Conservation (phyloP, 2,329 filamentous ascomycete genomes). For the Shiraia sp. region DNA sequence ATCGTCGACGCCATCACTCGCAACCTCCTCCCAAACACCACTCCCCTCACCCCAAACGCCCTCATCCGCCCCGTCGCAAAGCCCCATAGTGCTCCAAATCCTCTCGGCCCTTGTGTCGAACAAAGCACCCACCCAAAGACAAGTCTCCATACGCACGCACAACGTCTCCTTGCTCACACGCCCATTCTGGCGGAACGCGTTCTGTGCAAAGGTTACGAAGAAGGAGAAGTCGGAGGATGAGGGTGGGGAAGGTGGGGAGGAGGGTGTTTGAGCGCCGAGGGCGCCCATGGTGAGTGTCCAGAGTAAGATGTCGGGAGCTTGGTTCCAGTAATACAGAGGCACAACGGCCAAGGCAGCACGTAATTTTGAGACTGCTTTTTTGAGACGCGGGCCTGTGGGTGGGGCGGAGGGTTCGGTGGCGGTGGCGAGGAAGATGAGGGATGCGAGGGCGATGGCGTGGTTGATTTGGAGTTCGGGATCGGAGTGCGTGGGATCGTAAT, state of each 20-base stretch:
- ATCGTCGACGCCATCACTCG: conserved; percentile 7
- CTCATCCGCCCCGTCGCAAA: conserved; percentile 13
- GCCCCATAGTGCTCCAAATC: conserved; percentile 23
- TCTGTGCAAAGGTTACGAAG: conserved; percentile 18
- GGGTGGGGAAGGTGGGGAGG: conserved; percentile 3
- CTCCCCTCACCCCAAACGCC: conserved; percentile 9
- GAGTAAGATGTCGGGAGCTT: conserved; percentile 25
- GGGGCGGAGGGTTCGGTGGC: conserved; percentile 22
- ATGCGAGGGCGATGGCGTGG: conserved; percentile 30
- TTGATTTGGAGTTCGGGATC: conserved; percentile 15
- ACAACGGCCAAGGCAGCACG: conserved; percentile 16
- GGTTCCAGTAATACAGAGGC: conserved; percentile 22
- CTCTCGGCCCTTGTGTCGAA: conserved; percentile 21
- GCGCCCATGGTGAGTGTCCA: conserved; percentile 38
- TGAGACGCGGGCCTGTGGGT: conserved; percentile 18
- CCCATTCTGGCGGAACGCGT: not conserved
- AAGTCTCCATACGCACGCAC: conserved; percentile 12
- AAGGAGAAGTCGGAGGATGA: not conserved
- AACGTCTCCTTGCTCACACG: not conserved
- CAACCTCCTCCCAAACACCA: conserved; percentile 11
- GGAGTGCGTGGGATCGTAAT: not conserved
- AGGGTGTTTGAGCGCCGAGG: conserved; percentile 22
- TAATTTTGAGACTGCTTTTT: conserved; percentile 27
- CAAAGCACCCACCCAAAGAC: conserved; percentile 25
- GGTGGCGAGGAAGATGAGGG: conserved; percentile 30